A percentile compares a stretch with the other conserved stretches of the same genome.
Conservation (phyloP, 2,329 filamentous ascomycete genomes). For the Aspergillus sp. region DNA sequence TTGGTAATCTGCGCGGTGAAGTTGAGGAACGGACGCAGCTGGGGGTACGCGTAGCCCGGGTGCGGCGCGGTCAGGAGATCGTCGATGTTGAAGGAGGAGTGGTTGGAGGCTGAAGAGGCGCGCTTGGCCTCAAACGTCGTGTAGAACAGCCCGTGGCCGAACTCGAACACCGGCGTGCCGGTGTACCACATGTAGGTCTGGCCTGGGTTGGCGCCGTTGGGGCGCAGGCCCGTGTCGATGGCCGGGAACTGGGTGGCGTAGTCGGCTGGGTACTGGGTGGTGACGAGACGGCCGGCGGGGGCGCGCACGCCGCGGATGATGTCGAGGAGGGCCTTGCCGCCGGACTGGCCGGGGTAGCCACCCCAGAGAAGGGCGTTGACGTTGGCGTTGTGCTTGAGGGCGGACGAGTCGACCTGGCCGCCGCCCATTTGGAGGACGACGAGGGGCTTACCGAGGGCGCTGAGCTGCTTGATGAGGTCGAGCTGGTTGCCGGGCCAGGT, state of each 20-base stretch:
- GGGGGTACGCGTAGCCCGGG: conserved; percentile 23
- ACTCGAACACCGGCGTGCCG: conserved; percentile 38
- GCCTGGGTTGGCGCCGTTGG: conserved; percentile 37
- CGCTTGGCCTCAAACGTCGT: conserved; percentile 34
- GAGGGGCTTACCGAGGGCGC: conserved; percentile 36
- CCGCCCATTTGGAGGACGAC: conserved; percentile 44
- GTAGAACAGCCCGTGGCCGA: conserved; percentile 46
- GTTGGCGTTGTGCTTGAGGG: conserved; percentile 36
- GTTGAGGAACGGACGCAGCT: conserved; percentile 37
- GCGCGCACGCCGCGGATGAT: conserved; percentile 42
- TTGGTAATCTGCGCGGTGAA: conserved; percentile 37
- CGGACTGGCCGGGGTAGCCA: conserved; percentile 45
- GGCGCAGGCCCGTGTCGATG: conserved; percentile 41
- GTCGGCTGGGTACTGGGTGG: conserved; percentile 38
- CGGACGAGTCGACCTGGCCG: conserved; percentile 43
- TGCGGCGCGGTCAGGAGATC: conserved; percentile 30
- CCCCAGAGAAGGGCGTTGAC: conserved; percentile 44
- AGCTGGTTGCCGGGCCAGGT: conserved; percentile 44
- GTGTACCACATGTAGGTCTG: conserved; percentile 48
- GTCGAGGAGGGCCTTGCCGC: conserved; percentile 41
- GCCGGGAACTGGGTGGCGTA: conserved; percentile 43
- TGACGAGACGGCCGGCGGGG: conserved; percentile 41
- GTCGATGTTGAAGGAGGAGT: conserved; percentile 31
- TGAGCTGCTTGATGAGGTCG: conserved; percentile 37
- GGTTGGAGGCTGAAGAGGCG: not conserved